phyloP scores from a whole-genome alignment of 441 rosid species.

The Gossypium davidsonii region DNA sequence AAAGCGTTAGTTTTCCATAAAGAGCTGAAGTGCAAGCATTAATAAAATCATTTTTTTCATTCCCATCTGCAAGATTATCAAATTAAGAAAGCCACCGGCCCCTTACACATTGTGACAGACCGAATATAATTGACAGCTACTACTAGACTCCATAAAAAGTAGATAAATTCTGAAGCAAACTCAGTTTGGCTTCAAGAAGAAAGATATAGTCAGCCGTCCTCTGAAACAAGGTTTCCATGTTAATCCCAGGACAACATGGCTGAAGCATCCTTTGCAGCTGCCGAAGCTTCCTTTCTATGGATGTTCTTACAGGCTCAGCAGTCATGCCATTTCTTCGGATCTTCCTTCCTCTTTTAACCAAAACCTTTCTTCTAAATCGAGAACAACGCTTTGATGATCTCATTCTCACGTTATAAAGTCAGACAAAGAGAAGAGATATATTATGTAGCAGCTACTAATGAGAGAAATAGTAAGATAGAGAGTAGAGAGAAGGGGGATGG shows the following conservation, averaged over 20 bases:
- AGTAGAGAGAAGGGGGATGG: neutral
- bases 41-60: too few relatives aligned
- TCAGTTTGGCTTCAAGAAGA: constrained; percentile 33
- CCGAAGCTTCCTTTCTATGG: constrained; percentile 26
- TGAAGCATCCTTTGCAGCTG: constrained; percentile 15
- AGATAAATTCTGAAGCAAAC: constrained; percentile 32
- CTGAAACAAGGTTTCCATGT: constrained; percentile 28
- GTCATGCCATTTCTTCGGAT: constrained; percentile 5
- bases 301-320: neutral
- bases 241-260: constrained; percentile 5
- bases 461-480: too few relatives aligned
- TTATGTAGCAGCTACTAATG: neutral
- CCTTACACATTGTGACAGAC: neutral
- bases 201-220: constrained; percentile 36
- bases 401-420: neutral
- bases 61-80: neutral
- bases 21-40: too few relatives aligned
- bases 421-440: neutral
- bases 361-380: neutral
- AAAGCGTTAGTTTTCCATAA: too few relatives aligned
- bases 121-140: neutral
- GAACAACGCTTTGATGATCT: constrained; percentile 14
- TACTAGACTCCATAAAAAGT: constrained; percentile 27
- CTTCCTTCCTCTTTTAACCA: constrained; percentile 2
- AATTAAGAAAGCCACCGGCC: neutral